Evolutionary conservation across 83 land plant species (phyloP), one percentile per base, ranked within the genome.

Genomic region (Diphasiastrum complanatum): DNA sequence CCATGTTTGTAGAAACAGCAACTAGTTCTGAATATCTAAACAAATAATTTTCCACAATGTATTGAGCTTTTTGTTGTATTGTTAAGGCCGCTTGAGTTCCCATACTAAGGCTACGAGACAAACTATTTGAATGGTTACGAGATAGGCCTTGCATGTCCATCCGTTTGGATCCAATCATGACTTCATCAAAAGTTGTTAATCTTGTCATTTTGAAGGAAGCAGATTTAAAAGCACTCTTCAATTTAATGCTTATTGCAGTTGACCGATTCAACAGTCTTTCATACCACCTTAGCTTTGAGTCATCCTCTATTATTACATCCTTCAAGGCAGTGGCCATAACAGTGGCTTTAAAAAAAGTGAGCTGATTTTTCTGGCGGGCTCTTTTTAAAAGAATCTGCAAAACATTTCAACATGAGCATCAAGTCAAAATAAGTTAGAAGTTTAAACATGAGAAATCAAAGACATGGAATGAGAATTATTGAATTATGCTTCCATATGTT

Each of bases 321-420:
- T 60, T 72, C 2, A 72, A 36, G 18, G 61, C 52, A 38, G 58
- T 72, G 11, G 75, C 75, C 33, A 72, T 40, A 31, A 65, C 51
- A 47, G 66, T 72, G 22, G 75, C 75, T 60, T 72, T 72, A 5
- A 57, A 61, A 36, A 72, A 72, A 22, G 63, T 47, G 34, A 72
- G 59, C 34, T 28, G 33, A 30, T 66, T 60, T 37, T 47, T 56
- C 12, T 46, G 36, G 37, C 54, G 33, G 41, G 51, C 51, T 29
- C 53, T 65, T 38, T 72, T 72, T 41, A 72, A 40, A 29, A 71
- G 75, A 10, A 67, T 46, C 70, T 70, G 19, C 18, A 3, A 18
- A n/a, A n/a, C n/a, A n/a, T n/a, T n/a, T n/a, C n/a, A n/a, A n/a
- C n/a, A n/a, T n/a, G n/a, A n/a, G n/a, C n/a, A n/a, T n/a, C n/a